Conservation (phyloP, 2,329 filamentous ascomycete genomes). For the Aschersonia sp. region DNA sequence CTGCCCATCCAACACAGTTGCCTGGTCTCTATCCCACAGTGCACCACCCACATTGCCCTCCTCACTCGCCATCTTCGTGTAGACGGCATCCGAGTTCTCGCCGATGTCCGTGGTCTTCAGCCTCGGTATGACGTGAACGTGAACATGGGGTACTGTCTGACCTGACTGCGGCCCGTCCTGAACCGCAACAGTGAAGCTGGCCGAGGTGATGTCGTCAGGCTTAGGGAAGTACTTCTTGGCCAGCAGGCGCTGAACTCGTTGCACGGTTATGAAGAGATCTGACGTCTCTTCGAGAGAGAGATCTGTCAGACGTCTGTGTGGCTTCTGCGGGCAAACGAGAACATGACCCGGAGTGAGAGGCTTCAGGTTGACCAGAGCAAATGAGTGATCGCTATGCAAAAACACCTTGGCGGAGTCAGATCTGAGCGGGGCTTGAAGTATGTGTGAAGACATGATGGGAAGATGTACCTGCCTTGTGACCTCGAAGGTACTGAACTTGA, state of each 20-base stretch:
- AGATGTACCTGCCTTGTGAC: constrained; percentile 56
- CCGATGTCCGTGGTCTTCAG: constrained; percentile 35
- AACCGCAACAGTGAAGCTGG: constrained; percentile 85
- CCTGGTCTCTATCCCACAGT: constrained; percentile 38
- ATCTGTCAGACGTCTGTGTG: constrained; percentile 61
- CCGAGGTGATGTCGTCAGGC: constrained; percentile 28
- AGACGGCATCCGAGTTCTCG: constrained; percentile 51
- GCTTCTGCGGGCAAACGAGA: constrained; percentile 64
- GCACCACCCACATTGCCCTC: constrained; percentile 69
- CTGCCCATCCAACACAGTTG: constrained; percentile 33
- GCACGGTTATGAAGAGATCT: constrained; percentile 80
- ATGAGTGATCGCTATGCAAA: constrained; percentile 63
- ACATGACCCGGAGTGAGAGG: constrained; percentile 88
- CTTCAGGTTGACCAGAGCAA: constrained; percentile 89
- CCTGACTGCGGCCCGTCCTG: constrained; percentile 85
- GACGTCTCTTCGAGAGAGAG: constrained; percentile 55
- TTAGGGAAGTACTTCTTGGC: constrained; percentile 38
- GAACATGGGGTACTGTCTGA: constrained; percentile 87
- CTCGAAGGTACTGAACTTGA: constrained; percentile 64
- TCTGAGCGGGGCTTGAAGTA: background rate
- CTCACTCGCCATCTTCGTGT: constrained; percentile 69
- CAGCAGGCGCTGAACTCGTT: constrained; percentile 67
- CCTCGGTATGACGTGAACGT: constrained; percentile 82
- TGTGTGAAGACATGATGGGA: background rate
- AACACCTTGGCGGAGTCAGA: constrained; percentile 54